Conservation (phyloP, 73 alveolate genomes). For the Paramecium biaurelia region DNA sequence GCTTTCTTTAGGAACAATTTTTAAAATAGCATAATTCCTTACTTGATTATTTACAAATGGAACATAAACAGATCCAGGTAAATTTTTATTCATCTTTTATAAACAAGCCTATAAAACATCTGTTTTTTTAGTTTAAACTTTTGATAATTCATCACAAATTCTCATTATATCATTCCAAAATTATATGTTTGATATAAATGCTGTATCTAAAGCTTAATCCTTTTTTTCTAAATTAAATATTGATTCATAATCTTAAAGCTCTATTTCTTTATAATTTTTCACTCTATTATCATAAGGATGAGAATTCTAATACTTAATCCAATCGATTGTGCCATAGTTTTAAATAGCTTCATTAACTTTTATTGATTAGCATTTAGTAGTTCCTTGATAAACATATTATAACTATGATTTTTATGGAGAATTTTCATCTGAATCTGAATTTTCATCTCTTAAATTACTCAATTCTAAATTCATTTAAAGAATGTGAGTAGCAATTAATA, state of each 20-base stretch:
- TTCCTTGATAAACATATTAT: neutral
- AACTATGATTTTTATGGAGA: neutral
- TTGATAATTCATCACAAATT: constrained; percentile 5
- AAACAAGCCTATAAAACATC: neutral
- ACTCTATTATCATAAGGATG: neutral
- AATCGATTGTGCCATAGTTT: neutral
- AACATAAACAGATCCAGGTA: constrained; percentile 76
- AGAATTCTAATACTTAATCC: neutral
- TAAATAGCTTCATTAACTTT: neutral
- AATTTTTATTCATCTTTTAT: constrained; percentile 53
- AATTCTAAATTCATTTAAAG: neutral
- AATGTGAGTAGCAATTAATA: neutral
- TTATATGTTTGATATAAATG: neutral
- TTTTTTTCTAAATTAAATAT: neutral
- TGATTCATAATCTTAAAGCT: neutral
- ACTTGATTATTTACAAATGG: constrained; percentile 67
- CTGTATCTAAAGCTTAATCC: neutral
- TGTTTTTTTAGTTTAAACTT: constrained; percentile 8
- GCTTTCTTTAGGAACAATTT: constrained; percentile 67
- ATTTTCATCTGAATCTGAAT: neutral
- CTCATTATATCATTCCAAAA: constrained; percentile 43
- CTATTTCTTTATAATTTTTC: neutral
- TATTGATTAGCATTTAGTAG: neutral
- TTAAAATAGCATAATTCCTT: constrained; percentile 68
- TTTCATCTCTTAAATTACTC: neutral